Evolutionary conservation across 371 early-diverging fungal species (phyloP).

Genomic region (Mucor lusitanicus): DNA sequence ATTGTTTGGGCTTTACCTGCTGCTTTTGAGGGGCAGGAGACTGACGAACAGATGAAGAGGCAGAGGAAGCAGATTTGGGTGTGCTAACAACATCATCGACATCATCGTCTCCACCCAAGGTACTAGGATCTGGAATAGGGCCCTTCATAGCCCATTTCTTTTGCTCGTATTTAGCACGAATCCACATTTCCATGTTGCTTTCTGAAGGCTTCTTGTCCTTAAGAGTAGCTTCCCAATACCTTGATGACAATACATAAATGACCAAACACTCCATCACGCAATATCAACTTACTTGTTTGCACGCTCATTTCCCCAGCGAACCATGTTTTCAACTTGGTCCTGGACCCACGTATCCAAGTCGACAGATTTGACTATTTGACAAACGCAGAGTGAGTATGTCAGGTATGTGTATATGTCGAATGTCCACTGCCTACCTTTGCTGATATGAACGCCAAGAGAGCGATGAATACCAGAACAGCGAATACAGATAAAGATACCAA

Average conservation of each 20-base stretch:
- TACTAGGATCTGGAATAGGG: constrained; percentile 73
- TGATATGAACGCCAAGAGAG: constrained; percentile 83
- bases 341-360: constrained; percentile 89
- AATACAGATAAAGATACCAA: constrained; percentile 87
- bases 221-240: constrained; percentile 69
- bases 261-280: background rate
- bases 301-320: constrained; percentile 82
- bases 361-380: constrained; percentile 72
- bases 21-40: constrained; percentile 15
- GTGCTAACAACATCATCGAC: background rate
- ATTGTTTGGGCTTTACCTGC: constrained; percentile 23
- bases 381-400: background rate
- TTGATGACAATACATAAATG: constrained; percentile 1
- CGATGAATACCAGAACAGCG: constrained; percentile 87
- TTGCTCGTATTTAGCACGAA: constrained; percentile 83
- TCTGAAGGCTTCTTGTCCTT: constrained; percentile 51
- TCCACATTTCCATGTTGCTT: constrained; percentile 80
- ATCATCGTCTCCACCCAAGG: constrained; percentile 52
- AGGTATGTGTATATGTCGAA: background rate
- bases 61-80: background rate
- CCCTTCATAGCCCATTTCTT: constrained; percentile 77
- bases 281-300: constrained; percentile 57
- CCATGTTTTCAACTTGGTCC: constrained; percentile 83
- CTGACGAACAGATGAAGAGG: constrained; percentile 11
- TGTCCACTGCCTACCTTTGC: constrained; percentile 62